Evolutionary conservation across 371 early-diverging fungal species (phyloP).

Genomic region (Mortierella sp.): DNA sequence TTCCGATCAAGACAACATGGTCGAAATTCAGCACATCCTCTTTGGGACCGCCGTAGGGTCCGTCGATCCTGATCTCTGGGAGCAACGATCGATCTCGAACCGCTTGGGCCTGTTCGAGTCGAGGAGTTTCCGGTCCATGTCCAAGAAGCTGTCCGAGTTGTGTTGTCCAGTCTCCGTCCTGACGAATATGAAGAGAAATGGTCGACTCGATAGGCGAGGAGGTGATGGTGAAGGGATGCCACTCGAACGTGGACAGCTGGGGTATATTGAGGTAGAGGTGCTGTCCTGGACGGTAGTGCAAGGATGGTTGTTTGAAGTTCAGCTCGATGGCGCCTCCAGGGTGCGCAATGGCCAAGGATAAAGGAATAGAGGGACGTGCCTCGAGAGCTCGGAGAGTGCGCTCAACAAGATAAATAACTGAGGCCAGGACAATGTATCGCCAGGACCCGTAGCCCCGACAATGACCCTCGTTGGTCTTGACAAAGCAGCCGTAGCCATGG

Average conservation of each 20-base stretch:
- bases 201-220: conserved; percentile 87
- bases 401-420: conserved; percentile 72
- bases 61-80: conserved; percentile 83
- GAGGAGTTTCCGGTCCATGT: conserved; percentile 34
- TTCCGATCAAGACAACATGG: conserved; percentile 82
- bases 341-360: conserved; percentile 76
- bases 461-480: conserved; percentile 59
- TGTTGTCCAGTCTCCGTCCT: conserved; percentile 88
- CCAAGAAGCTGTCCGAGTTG: conserved; percentile 66
- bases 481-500: conserved; percentile 78
- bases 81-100: conserved; percentile 45
- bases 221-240: conserved; percentile 94
- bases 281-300: conserved; percentile 80
- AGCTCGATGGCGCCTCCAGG: conserved; percentile 81
- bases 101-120: conserved; percentile 32
- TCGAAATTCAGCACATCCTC: conserved; percentile 90
- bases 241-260: conserved; percentile 71
- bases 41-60: conserved; percentile 89
- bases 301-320: conserved; percentile 70
- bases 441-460: conserved; percentile 68
- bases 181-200: conserved; percentile 83
- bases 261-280: conserved; percentile 83
- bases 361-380: conserved; percentile 58
- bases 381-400: conserved; percentile 69
- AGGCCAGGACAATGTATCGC: conserved; percentile 65